Percentiles rank a stretch among this genome's conserved stretches.
Conservation (phyloP, 306 rosid species). For the Hippophae rhamnoides region DNA sequence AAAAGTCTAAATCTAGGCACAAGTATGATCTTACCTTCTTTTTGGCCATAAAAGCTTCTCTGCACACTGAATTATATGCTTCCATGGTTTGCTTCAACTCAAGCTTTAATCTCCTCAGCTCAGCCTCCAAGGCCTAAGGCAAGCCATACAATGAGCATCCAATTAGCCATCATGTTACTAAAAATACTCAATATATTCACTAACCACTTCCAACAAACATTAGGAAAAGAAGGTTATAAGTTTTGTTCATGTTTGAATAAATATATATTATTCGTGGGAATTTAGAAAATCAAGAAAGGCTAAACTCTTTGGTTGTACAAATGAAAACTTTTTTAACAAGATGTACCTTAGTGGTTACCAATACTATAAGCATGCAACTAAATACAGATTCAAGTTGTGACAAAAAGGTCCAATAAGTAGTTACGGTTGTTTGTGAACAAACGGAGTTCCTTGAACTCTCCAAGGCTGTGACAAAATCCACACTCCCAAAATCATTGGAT, state of each 20-base stretch:
- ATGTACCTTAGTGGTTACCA: neutral
- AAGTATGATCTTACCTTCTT: conserved; percentile 26
- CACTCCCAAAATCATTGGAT: conserved; percentile 24
- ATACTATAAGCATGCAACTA: neutral
- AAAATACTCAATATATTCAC: neutral
- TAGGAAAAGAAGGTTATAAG: no score
- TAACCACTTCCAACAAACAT: neutral
- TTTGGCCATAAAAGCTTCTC: conserved; percentile 43
- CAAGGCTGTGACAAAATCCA: conserved; percentile 12
- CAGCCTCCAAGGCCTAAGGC: conserved; percentile 30
- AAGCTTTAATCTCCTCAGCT: conserved; percentile 40
- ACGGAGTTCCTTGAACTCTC: conserved; percentile 13
- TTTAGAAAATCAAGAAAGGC: no score
- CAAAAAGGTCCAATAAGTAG: conserved; percentile 9
- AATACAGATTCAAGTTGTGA: neutral
- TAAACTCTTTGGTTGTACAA: no score
- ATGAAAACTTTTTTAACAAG: no score
- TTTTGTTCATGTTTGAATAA: no score
- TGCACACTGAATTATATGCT: conserved; percentile 43
- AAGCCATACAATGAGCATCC: neutral
- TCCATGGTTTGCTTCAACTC: conserved; percentile 51
- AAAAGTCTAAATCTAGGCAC: neutral
- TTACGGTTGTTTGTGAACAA: conserved; percentile 33
- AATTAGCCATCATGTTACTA: neutral
- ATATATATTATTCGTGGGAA: no score